phyloP scores from a whole-genome alignment of 2,329 filamentous ascomycete genomes.

The Colletotrichum somersetense region DNA sequence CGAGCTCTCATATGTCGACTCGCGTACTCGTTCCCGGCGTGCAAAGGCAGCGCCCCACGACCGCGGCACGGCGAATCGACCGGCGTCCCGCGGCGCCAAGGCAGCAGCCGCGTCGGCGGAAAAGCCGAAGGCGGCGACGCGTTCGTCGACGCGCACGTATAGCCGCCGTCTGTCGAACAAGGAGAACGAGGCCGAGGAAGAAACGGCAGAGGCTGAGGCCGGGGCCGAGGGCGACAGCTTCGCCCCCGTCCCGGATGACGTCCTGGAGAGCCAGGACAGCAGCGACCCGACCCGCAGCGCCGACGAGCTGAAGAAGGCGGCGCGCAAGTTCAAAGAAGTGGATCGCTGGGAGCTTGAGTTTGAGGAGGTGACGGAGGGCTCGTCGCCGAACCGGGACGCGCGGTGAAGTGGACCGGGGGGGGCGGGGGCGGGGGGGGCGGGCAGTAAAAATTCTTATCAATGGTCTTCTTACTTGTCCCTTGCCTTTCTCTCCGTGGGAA shows the following conservation, averaged over 20 bases:
- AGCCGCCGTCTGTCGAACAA: constrained; percentile 67
- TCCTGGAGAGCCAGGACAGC: constrained; percentile 48
- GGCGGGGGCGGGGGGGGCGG: too few species aligned
- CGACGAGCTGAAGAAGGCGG: constrained; percentile 69
- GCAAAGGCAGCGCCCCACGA: constrained; percentile 49
- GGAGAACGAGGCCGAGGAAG: constrained; percentile 62
- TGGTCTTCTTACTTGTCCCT: background rate
- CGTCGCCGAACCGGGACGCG: constrained; percentile 63
- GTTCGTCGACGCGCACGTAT: constrained; percentile 59
- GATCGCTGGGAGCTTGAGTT: constrained; percentile 77
- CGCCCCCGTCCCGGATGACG: constrained; percentile 60
- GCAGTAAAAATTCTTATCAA: constrained; percentile 24
- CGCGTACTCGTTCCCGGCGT: constrained; percentile 52
- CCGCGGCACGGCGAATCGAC: constrained; percentile 46
- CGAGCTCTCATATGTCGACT: constrained; percentile 64
- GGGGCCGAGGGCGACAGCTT: constrained; percentile 52
- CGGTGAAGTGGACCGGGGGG: constrained; percentile 52
- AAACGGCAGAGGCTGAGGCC: constrained; percentile 47
- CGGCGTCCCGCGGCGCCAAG: constrained; percentile 44
- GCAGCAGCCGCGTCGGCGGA: constrained; percentile 41
- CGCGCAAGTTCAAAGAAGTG: constrained; percentile 76
- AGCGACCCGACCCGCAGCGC: constrained; percentile 52
- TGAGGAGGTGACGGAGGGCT: constrained; percentile 71
- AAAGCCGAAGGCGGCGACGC: constrained; percentile 41
- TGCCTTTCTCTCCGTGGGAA: background rate